These are phyloP conservation scores for Trypanosoma lewisi DNA, from an alignment of 208 protist genomes.

Conservation along the genomic window DNA sequence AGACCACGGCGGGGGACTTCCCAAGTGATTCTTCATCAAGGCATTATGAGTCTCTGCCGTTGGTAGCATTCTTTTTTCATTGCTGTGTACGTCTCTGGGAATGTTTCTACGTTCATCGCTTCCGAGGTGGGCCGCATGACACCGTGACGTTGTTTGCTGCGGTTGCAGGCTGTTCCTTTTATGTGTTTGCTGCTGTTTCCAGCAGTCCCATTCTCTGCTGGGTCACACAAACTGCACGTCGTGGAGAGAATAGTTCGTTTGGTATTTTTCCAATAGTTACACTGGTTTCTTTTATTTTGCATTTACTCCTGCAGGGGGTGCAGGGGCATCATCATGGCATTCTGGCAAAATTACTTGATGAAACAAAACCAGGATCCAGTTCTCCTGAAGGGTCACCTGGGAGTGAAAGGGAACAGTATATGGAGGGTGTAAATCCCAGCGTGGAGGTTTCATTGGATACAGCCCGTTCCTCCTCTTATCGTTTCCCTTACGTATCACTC, in stretches of 20 bases:
- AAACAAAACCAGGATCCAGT: background rate
- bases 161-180: slow-evolving; percentile 72
- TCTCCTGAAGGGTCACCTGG: background rate
- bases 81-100: slow-evolving; percentile 62
- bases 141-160: slow-evolving; percentile 67
- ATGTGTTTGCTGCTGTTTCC: slow-evolving; percentile 59
- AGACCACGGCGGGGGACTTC: background rate
- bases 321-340: slow-evolving; percentile 59
- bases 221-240: background rate
- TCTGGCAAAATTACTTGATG: slow-evolving; percentile 34
- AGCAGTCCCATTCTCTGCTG: slow-evolving; percentile 16
- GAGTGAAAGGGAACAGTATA: background rate
- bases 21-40: background rate
- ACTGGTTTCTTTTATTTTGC: slow-evolving; percentile 18
- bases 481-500: slow-evolving; percentile 37
- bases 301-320: slow-evolving; percentile 47
- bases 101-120: slow-evolving; percentile 54
- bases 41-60: slow-evolving; percentile 21
- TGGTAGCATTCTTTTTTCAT: slow-evolving; percentile 61
- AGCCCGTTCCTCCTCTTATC: slow-evolving; percentile 23
- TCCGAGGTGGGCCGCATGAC: slow-evolving; percentile 37
- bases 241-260: background rate
- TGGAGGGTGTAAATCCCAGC: background rate
- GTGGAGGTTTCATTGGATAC: background rate
- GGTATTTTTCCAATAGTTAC: background rate